Conservation (phyloP, 2,329 filamentous ascomycete species). For the Xylaria multiplex region DNA sequence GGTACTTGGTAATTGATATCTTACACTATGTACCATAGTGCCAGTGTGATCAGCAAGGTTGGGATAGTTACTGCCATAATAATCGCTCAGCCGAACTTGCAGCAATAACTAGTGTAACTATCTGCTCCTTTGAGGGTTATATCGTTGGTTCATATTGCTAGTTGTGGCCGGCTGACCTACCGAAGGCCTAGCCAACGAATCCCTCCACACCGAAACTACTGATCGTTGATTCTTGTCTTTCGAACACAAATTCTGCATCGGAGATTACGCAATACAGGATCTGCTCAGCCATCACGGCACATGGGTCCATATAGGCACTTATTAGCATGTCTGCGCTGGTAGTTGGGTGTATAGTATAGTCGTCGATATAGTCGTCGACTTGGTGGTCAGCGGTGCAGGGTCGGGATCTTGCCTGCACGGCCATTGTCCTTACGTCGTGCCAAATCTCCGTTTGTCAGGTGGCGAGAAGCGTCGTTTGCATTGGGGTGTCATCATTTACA, state of each 20-base stretch:
- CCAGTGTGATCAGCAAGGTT: too few relatives aligned
- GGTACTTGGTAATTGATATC: too few relatives aligned
- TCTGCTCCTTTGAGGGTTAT: too few relatives aligned
- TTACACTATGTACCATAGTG: too few relatives aligned
- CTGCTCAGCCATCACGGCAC: constrained; percentile 67
- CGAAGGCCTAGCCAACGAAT: background rate
- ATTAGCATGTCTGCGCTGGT: constrained; percentile 74
- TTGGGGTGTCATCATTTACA: constrained; percentile 10
- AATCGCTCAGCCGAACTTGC: constrained; percentile 4
- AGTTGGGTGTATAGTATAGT: constrained; percentile 67
- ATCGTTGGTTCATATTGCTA: background rate
- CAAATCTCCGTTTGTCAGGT: constrained; percentile 78
- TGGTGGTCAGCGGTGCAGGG: constrained; percentile 50
- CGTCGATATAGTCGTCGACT: constrained; percentile 68
- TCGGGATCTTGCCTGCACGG: constrained; percentile 1
- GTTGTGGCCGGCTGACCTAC: background rate
- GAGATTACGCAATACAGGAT: constrained; percentile 66
- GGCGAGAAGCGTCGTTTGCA: constrained; percentile 23
- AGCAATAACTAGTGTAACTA: background rate
- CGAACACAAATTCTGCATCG: constrained; percentile 75
- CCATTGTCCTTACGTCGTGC: constrained; percentile 68
- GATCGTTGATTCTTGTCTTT: constrained; percentile 74
- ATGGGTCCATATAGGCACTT: constrained; percentile 62
- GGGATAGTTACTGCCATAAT: background rate
- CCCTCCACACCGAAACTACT: constrained; percentile 59